Conservation (phyloP, 148 eudicot species). For the Rhododendron molle region DNA sequence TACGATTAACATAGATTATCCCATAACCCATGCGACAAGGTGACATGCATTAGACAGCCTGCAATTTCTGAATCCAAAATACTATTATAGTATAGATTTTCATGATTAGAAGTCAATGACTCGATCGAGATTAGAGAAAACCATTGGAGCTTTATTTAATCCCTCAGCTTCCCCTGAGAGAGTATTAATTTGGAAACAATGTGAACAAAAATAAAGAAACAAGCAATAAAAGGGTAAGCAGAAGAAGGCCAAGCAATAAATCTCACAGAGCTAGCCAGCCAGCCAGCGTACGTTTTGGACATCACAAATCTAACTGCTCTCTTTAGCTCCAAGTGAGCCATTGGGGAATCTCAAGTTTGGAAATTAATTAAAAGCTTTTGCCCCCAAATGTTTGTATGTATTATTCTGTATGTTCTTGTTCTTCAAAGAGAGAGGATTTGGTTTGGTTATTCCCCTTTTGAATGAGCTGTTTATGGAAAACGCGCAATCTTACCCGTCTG, state of each 20-base stretch:
- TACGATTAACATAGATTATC: neutral
- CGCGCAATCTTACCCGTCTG: no score
- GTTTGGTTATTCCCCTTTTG: neutral
- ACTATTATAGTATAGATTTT: no score
- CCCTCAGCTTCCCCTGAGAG: neutral
- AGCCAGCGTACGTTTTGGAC: neutral
- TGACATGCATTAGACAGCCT: neutral
- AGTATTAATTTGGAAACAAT: neutral
- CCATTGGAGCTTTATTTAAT: neutral
- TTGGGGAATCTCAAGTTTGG: neutral
- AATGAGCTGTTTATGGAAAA: no score
- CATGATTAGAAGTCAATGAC: neutral
- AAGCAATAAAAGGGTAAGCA: slow-evolving; percentile 14
- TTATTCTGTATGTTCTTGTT: slow-evolving; percentile 1
- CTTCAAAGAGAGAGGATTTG: neutral
- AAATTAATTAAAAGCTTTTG: neutral
- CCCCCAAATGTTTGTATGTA: slow-evolving; percentile 2
- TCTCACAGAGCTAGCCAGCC: neutral
- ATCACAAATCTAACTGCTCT: slow-evolving; percentile 9
- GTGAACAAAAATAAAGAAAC: slow-evolving; percentile 15
- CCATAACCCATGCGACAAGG: neutral
- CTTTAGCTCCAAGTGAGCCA: slow-evolving; percentile 1
- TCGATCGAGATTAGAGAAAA: neutral
- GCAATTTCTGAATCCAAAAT: neutral
- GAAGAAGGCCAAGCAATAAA: slow-evolving; percentile 8